Evolutionary conservation across 2,329 filamentous ascomycete species (phyloP).

Genomic region (Emericellopsis atlantica): DNA sequence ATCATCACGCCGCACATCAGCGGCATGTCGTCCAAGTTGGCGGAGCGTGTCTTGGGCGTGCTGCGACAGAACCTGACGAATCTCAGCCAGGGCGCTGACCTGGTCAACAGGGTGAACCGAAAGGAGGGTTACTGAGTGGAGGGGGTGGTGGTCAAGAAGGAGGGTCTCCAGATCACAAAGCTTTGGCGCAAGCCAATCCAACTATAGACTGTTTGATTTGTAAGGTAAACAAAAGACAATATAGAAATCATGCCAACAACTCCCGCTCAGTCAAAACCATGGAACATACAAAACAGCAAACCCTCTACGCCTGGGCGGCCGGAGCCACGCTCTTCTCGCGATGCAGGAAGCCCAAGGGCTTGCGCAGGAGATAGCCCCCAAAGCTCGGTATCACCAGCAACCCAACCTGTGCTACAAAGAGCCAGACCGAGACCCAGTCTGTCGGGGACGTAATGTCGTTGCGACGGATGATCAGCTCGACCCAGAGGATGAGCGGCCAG

Average conservation of each 20-base stretch:
- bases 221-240: too few relatives aligned
- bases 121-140: constrained; percentile 14
- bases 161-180: too few relatives aligned
- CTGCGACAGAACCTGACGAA: constrained; percentile 25
- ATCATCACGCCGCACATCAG: constrained; percentile 46
- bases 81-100: constrained; percentile 19
- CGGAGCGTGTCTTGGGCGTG: constrained; percentile 26
- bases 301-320: too few relatives aligned
- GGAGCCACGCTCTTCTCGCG: too few relatives aligned
- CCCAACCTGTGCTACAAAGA: constrained; percentile 7
- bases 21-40: constrained; percentile 25
- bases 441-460: constrained; percentile 7
- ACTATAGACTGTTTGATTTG: too few relatives aligned
- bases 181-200: too few relatives aligned
- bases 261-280: too few relatives aligned
- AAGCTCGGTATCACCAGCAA: constrained; percentile 4
- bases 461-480: constrained; percentile 6
- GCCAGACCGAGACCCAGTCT: constrained; percentile 6
- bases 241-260: too few relatives aligned
- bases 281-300: too few relatives aligned
- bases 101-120: constrained; percentile 27
- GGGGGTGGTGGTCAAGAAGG: too few relatives aligned
- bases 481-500: constrained; percentile 7
- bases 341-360: too few relatives aligned
- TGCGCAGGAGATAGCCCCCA: background rate